A percentile compares a stretch with the other conserved stretches of the same genome.
These are phyloP conservation scores for Thalassiosira ordinaria DNA, from an alignment of 352 stramenopile species.

Conservation along the genomic window DNA sequence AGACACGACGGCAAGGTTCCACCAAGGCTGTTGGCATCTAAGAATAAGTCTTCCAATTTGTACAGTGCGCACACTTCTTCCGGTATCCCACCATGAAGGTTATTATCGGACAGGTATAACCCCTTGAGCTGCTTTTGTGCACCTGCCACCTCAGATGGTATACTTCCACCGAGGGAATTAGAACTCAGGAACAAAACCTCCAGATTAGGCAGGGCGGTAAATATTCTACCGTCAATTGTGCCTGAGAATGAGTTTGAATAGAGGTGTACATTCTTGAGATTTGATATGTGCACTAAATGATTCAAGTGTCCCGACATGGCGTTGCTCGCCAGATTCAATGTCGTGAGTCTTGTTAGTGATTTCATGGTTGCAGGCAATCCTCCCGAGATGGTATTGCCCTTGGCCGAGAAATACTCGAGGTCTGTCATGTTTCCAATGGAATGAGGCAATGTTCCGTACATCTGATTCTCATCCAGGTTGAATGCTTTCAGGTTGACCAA, in stretches of 20 bases:
- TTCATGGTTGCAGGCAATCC: slow-evolving; percentile 47
- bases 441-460: slow-evolving; percentile 64
- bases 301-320: slow-evolving; percentile 44
- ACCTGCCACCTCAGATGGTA: slow-evolving; percentile 55
- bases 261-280: slow-evolving; percentile 39
- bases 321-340: slow-evolving; percentile 75
- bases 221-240: slow-evolving; percentile 33
- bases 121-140: slow-evolving; percentile 46
- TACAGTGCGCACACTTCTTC: slow-evolving; percentile 58
- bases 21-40: slow-evolving; percentile 55
- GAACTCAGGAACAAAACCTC: slow-evolving; percentile 63
- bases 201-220: slow-evolving; percentile 50
- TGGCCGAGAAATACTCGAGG: slow-evolving; percentile 64
- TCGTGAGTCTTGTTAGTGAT: slow-evolving; percentile 45
- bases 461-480: slow-evolving; percentile 59
- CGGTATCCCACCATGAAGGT: slow-evolving; percentile 64
- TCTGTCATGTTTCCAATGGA: slow-evolving; percentile 57
- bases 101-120: slow-evolving; percentile 70
- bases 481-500: slow-evolving; percentile 58
- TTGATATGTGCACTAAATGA: slow-evolving; percentile 26
- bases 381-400: slow-evolving; percentile 62
- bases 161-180: slow-evolving; percentile 62
- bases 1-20: slow-evolving; percentile 60
- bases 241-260: slow-evolving; percentile 47
- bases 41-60: slow-evolving; percentile 66